Evolutionary conservation across 169 alveolate genomes (phyloP).

Genomic region (Fabrea salina): DNA sequence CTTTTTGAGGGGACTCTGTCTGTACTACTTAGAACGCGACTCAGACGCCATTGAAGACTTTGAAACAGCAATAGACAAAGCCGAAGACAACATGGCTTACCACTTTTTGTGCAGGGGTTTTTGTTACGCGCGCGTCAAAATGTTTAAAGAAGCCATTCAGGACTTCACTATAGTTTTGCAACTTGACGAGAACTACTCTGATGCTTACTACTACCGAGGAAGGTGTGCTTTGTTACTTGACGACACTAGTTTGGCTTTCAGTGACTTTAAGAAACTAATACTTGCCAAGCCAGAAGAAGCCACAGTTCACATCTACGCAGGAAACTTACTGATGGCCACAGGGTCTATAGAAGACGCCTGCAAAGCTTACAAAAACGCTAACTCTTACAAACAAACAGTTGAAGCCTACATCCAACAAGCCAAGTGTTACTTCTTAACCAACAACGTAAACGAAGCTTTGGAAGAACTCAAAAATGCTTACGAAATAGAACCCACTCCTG

Average conservation of each 20-base stretch:
- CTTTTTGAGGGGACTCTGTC: conserved; percentile 46
- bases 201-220: conserved; percentile 60
- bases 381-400: conserved; percentile 36
- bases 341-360: conserved; percentile 59
- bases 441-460: conserved; percentile 43
- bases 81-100: conserved; percentile 51
- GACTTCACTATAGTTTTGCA: conserved; percentile 50
- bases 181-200: conserved; percentile 43
- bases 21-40: conserved; percentile 36
- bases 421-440: conserved; percentile 38
- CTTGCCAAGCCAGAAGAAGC: conserved; percentile 56
- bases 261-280: conserved; percentile 54
- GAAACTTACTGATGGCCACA: conserved; percentile 53
- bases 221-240: conserved; percentile 61
- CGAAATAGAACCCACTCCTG: conserved; percentile 43
- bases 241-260: conserved; percentile 53
- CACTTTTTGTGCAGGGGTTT: conserved; percentile 54
- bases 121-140: conserved; percentile 49
- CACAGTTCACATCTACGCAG: conserved; percentile 61
- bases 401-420: conserved; percentile 46
- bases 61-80: conserved; percentile 54
- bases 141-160: conserved; percentile 57
- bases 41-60: conserved; percentile 49
- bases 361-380: conserved; percentile 59
- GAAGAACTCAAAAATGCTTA: conserved; percentile 49